Base-by-base conservation (phyloP, 345 rosid species). In the Bruguiera gymnorhiza region DNA sequence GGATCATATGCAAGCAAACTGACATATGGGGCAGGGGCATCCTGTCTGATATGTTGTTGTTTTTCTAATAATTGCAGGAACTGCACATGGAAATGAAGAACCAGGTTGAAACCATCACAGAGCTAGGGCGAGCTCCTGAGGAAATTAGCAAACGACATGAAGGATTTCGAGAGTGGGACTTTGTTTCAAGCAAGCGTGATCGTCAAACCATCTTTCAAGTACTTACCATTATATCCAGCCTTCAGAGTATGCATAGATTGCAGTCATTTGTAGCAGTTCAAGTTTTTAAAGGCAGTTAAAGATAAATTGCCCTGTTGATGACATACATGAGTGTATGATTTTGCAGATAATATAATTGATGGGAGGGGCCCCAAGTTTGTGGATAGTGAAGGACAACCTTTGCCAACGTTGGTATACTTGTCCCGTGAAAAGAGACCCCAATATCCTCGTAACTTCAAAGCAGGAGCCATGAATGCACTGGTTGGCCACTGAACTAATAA, bases 401-500 rank as follows among this genome's bases (percentile, higher is more conserved):
- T 85, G 70, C 89, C 89, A 10, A 79, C 79, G 6, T 59, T 81
- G 20, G 82, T 81, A 24, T 85, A 85, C 75, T 61, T 79, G 68
- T 76, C 88, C 43, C 59, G 85, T 29, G 86, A 85, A 29, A 85
- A 85, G 73, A 80, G 85, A 63, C 83, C 81, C 1, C 75, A 74
- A 19, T 68, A 52, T 32, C 76, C 71, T 66, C 88, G 83, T 60
- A 62, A 85, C 64, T 82, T 80, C 71, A 85, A 85, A 73, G 86
- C 88, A 21, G 86, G 88, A 63, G 85, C 88, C n/a, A 55, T 80
- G 75, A 85, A 85, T 72, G 73, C 88, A 15, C 32, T 85, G 83
- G 88, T 85, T 13, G 0, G 50, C 50, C 18, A 15, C 50, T 43
- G 5, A 43, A 43, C 50, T 43, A 43, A 13, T 15, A 13, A 43